A percentile compares a stretch with the other conserved stretches of the same genome.
phyloP scores from a whole-genome alignment of 441 rosid species.

The Gossypium schwendimanii region DNA sequence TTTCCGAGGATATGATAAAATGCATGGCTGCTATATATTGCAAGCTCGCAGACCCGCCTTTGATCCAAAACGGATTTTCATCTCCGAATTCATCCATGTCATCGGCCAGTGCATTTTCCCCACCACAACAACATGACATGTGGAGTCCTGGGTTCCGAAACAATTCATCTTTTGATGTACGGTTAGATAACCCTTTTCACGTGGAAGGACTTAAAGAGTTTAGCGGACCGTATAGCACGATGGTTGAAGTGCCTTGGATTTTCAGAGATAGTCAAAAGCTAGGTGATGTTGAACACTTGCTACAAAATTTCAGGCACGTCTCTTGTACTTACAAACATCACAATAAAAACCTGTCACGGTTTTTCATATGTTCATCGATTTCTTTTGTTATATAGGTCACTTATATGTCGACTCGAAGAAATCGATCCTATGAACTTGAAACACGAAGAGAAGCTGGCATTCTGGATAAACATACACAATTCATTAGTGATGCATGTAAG shows the following conservation, averaged over 20 bases:
- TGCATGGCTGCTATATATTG: slow-evolving; percentile 82
- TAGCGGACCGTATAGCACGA: slow-evolving; percentile 79
- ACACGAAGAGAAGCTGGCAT: slow-evolving; percentile 83
- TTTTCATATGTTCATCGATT: background rate
- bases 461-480: slow-evolving; percentile 92
- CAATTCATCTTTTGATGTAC: slow-evolving; percentile 66
- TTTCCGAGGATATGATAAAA: slow-evolving; percentile 86
- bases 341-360: background rate
- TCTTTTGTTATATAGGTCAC: slow-evolving; percentile 48
- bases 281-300: slow-evolving; percentile 61
- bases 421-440: slow-evolving; percentile 65
- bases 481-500: slow-evolving; percentile 93
- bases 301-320: slow-evolving; percentile 71
- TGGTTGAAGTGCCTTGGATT: slow-evolving; percentile 82
- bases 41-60: slow-evolving; percentile 82
- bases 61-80: slow-evolving; percentile 44
- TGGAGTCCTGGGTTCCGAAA: slow-evolving; percentile 84
- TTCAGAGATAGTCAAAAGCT: slow-evolving; percentile 66
- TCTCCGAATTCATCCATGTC: slow-evolving; percentile 76
- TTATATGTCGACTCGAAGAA: slow-evolving; percentile 66
- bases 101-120: slow-evolving; percentile 63
- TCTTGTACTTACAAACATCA: background rate
- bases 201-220: slow-evolving; percentile 75
- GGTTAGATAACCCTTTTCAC: slow-evolving; percentile 73
- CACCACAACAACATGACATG: slow-evolving; percentile 55